A percentile compares a stretch with the other conserved stretches of the same genome.
Conservation (phyloP, 2,329 filamentous ascomycete species). For the Aspergillus sp. region DNA sequence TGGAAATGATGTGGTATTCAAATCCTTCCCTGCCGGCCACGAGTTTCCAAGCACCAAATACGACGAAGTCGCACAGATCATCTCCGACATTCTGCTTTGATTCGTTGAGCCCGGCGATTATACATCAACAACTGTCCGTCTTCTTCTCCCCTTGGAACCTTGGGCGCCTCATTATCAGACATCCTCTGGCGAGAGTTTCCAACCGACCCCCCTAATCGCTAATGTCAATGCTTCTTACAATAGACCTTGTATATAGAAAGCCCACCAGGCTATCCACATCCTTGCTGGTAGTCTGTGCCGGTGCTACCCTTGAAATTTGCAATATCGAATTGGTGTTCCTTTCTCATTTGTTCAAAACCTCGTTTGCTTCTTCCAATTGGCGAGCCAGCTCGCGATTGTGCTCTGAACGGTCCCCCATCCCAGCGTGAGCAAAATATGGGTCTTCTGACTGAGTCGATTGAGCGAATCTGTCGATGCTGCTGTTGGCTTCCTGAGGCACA, state of each 20-base stretch:
- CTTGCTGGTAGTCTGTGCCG: not conserved
- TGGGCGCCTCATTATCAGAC: not conserved
- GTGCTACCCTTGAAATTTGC: not conserved
- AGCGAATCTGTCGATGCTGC: conserved; percentile 27
- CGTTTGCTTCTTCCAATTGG: conserved; percentile 31
- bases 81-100: conserved; percentile 39
- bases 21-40: conserved; percentile 64
- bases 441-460: conserved; percentile 28
- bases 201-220: not conserved
- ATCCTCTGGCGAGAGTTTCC: not conserved
- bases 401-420: conserved; percentile 31
- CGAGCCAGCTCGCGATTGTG: conserved; percentile 31
- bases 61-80: conserved; percentile 57
- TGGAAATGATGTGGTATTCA: conserved; percentile 59
- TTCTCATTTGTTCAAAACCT: conserved; percentile 26
- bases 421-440: conserved; percentile 33
- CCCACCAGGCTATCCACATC: not conserved
- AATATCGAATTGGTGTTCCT: conserved; percentile 2
- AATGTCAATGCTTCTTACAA: conserved; percentile 1
- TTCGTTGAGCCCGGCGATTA: not conserved
- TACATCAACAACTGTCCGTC: not conserved
- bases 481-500: conserved; percentile 24
- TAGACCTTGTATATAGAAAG: conserved; percentile 17
- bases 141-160: not conserved
- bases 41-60: conserved; percentile 67